Percentiles rank a stretch among this genome's conserved stretches.
Conservation (phyloP, 2,329 filamentous ascomycete genomes). For the Colletotrichum sp. region DNA sequence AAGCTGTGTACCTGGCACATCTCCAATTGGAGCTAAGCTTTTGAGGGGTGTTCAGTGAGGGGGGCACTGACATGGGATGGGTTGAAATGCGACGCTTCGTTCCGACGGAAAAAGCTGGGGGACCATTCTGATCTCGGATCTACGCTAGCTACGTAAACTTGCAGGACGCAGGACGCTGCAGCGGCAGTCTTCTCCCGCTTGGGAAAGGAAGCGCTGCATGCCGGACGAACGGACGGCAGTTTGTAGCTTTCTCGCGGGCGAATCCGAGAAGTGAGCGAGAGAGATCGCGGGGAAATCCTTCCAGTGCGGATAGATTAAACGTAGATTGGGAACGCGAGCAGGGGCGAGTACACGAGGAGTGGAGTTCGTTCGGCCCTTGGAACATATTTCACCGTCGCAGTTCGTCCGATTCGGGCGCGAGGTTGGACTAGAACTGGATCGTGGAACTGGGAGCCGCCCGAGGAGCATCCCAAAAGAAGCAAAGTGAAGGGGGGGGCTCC, state of each 20-base stretch:
- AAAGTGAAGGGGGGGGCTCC: background rate
- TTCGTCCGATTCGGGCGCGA: background rate
- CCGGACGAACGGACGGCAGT: slow-evolving; percentile 12
- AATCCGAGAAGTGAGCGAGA: background rate
- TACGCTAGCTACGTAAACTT: background rate
- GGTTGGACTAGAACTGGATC: background rate
- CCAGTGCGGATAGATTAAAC: background rate
- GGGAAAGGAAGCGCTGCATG: background rate
- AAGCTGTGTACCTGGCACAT: background rate
- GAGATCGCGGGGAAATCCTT: background rate
- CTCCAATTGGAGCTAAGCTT: background rate
- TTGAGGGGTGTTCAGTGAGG: background rate
- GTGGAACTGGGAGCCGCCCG: background rate
- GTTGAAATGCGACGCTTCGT: background rate
- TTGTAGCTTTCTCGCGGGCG: background rate
- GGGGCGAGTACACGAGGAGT: background rate
- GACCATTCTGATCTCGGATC: background rate
- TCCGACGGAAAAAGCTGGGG: background rate
- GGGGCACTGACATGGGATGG: background rate
- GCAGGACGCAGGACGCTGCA: background rate
- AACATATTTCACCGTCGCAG: background rate
- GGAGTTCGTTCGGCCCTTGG: background rate
- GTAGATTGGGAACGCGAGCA: background rate
- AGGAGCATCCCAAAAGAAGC: background rate
- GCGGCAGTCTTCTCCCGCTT: background rate